Evolutionary conservation across 108 stramenopile genomes (phyloP).

Genomic region (Cyclotella distinguenda): DNA sequence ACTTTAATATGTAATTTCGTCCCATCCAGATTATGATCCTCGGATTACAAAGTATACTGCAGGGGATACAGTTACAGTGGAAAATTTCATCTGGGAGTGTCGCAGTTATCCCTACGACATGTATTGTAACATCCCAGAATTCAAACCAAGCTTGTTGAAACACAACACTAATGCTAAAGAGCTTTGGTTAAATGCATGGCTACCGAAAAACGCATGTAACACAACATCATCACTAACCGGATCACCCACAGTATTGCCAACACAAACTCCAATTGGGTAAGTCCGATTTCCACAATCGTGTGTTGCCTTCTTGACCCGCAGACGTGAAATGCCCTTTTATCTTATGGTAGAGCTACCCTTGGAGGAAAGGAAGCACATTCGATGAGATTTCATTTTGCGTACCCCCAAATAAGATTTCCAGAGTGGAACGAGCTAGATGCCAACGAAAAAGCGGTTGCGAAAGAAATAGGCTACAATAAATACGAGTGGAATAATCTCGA

Average conservation of each 20-base stretch:
- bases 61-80: background rate
- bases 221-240: background rate
- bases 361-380: no score
- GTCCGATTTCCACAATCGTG: background rate
- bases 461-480: constrained; percentile 13
- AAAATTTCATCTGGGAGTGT: constrained; percentile 3
- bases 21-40: background rate
- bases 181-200: constrained; percentile 11
- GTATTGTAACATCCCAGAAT: constrained; percentile 8
- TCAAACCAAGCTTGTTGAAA: background rate
- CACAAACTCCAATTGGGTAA: constrained; percentile 6
- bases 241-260: constrained; percentile 4
- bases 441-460: background rate
- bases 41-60: background rate
- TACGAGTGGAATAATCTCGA: constrained; percentile 24
- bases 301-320: background rate
- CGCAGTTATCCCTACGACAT: background rate
- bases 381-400: background rate
- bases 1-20: background rate
- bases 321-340: no score
- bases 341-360: no score
- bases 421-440: constrained; percentile 6
- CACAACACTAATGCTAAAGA: background rate
- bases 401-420: constrained; percentile 12
- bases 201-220: background rate